Conservation (phyloP, 257 asterid species). For the Buddleja alternifolia region DNA sequence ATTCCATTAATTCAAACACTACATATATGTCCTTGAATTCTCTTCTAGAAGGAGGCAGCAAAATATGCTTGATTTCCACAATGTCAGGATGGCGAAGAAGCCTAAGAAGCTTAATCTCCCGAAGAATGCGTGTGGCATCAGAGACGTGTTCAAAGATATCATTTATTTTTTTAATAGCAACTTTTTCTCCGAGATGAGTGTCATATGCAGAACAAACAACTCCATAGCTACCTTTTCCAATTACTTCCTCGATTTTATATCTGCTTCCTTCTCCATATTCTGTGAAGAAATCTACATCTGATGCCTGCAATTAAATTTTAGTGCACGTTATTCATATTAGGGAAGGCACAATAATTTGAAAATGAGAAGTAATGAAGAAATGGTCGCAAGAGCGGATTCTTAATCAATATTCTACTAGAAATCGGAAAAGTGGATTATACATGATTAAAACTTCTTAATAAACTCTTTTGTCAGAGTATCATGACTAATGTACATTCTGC, state of each 20-base stretch:
- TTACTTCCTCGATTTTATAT: constrained; percentile 89
- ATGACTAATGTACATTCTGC: not conserved
- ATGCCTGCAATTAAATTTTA: constrained; percentile 48
- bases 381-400: no score
- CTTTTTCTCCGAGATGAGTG: constrained; percentile 86
- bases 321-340: not conserved
- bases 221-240: constrained; percentile 98
- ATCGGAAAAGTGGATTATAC: not conserved
- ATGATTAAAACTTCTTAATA: not conserved
- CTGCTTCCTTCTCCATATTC: constrained; percentile 97
- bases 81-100: constrained; percentile 96
- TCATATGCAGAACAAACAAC: constrained; percentile 97
- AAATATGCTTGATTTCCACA: constrained; percentile 91
- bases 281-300: constrained; percentile 91
- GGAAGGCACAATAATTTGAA: not conserved
- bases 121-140: constrained; percentile 94
- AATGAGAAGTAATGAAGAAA: no score
- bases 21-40: constrained; percentile 96
- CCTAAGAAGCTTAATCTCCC: constrained; percentile 96
- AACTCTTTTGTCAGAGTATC: not conserved
- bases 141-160: constrained; percentile 94
- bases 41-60: constrained; percentile 93
- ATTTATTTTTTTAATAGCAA: constrained; percentile 92
- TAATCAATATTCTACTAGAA: not conserved
- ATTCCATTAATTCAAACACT: constrained; percentile 92